Evolutionary conservation across 768 basidiomycete genomes (phyloP).

Genomic region (Hericium alpestre): DNA sequence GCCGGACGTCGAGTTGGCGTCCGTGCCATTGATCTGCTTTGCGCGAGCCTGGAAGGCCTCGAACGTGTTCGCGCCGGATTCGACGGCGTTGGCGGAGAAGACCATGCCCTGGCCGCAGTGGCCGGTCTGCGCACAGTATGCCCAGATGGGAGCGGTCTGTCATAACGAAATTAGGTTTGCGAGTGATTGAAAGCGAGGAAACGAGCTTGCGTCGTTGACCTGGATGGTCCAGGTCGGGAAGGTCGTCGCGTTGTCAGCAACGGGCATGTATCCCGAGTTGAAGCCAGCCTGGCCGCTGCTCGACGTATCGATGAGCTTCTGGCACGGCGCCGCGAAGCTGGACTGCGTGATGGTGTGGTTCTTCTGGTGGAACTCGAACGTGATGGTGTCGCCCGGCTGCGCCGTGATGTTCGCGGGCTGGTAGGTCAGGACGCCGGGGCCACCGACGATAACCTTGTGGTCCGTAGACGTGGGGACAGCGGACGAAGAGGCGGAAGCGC

Average conservation of each 20-base stretch:
- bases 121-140: conserved; percentile 36
- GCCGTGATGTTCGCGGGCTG: conserved; percentile 26
- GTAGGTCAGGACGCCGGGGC: conserved; percentile 17
- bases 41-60: conserved; percentile 41
- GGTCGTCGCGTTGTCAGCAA: conserved; percentile 29
- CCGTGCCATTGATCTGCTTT: conserved; percentile 32
- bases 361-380: conserved; percentile 30
- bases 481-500: background rate
- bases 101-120: conserved; percentile 56
- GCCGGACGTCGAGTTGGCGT: conserved; percentile 8
- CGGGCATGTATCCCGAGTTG: conserved; percentile 36
- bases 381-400: conserved; percentile 27
- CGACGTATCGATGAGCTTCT: conserved; percentile 30
- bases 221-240: conserved; percentile 44
- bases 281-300: conserved; percentile 33
- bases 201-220: conserved; percentile 36
- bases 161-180: background rate
- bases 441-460: conserved; percentile 22
- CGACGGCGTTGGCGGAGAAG: conserved; percentile 44
- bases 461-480: conserved; percentile 18
- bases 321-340: conserved; percentile 26
- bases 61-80: conserved; percentile 40
- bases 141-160: conserved; percentile 46
- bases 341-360: conserved; percentile 30
- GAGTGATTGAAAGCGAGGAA: background rate